phyloP scores from a whole-genome alignment of 805 yeast species.

The Grigorovia jiainica region DNA sequence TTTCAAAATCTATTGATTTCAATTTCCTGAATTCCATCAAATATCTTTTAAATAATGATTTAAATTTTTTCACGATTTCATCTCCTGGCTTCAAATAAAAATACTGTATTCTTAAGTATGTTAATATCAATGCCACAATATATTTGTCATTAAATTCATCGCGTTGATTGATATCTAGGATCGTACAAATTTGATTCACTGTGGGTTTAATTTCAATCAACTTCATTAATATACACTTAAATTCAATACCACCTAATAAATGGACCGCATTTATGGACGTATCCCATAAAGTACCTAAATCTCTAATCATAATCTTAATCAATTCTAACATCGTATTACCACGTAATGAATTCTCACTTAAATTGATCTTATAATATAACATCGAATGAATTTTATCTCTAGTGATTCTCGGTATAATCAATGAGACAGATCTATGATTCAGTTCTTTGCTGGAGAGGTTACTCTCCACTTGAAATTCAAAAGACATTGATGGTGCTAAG shows the following conservation, averaged over 20 bases:
- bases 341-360: slow-evolving; percentile 17
- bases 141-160: slow-evolving; percentile 55
- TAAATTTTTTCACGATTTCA: slow-evolving; percentile 39
- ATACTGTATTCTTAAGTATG: slow-evolving; percentile 46
- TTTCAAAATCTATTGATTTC: slow-evolving; percentile 34
- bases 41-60: slow-evolving; percentile 43
- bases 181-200: slow-evolving; percentile 15
- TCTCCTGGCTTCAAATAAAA: slow-evolving; percentile 26
- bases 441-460: slow-evolving; percentile 21
- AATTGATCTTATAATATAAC: slow-evolving; percentile 25
- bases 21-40: slow-evolving; percentile 63
- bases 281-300: slow-evolving; percentile 19
- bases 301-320: slow-evolving; percentile 16
- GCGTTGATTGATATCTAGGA: slow-evolving; percentile 39
- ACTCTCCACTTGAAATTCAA: slow-evolving; percentile 25
- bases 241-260: slow-evolving; percentile 27
- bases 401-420: slow-evolving; percentile 25
- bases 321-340: slow-evolving; percentile 23
- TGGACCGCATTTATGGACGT: slow-evolving; percentile 9
- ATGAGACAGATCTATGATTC: slow-evolving; percentile 27
- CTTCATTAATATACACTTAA: slow-evolving; percentile 59
- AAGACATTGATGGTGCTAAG: too few species aligned
- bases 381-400: slow-evolving; percentile 25
- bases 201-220: slow-evolving; percentile 68
- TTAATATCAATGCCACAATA: slow-evolving; percentile 39